Percentiles rank a stretch among this genome's conserved stretches.
Conservation (phyloP, 257 asterid species). For the Penstemon barbatus region DNA sequence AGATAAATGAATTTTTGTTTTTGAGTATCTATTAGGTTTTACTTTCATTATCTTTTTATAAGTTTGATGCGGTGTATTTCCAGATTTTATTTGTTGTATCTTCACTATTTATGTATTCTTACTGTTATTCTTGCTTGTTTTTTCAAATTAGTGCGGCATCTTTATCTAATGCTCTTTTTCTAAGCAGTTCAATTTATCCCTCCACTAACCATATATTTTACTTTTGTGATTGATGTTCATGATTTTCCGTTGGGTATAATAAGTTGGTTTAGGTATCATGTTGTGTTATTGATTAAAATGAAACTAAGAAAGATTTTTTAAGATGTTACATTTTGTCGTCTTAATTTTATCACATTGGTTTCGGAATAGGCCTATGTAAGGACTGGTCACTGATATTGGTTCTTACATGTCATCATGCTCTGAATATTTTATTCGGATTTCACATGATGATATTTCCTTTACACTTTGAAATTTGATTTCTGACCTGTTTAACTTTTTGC, state of each 20-base stretch:
- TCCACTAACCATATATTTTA: no score
- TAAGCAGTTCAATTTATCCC: no score
- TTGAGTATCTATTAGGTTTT: conserved; percentile 10
- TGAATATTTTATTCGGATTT: conserved; percentile 13
- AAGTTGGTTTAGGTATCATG: neutral
- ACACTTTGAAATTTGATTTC: conserved; percentile 17
- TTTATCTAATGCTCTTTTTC: neutral
- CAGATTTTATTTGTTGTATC: neutral
- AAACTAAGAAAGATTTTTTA: neutral
- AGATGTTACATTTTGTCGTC: neutral
- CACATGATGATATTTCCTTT: conserved; percentile 1
- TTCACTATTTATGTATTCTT: conserved; percentile 10
- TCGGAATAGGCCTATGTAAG: neutral
- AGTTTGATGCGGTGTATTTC: neutral
- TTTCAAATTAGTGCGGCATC: no score
- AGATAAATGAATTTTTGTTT: conserved; percentile 9
- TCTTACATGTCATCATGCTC: conserved; percentile 4
- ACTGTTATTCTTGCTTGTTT: no score
- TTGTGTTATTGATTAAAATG: neutral
- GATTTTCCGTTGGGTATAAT: neutral
- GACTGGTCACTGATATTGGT: neutral
- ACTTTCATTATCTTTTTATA: conserved; percentile 6
- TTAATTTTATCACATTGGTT: neutral
- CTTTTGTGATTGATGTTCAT: no score
- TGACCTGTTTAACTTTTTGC: conserved; percentile 19